Evolutionary conservation across 2,329 filamentous ascomycete genomes (phyloP).

Genomic region (Botryosphaeria dothidea): DNA sequence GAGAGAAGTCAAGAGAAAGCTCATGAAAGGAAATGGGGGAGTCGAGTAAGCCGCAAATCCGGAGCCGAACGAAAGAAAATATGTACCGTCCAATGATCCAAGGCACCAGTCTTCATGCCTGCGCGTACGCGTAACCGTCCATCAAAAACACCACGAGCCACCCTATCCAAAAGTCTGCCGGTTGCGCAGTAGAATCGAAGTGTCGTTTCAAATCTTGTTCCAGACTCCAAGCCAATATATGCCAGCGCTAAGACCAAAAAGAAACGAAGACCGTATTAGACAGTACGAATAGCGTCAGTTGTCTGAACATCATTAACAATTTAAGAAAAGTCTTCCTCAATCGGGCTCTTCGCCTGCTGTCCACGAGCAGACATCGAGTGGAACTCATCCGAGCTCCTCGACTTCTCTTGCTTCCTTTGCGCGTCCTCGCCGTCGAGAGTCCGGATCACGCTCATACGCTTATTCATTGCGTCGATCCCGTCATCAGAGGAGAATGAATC

Average conservation of each 20-base stretch:
- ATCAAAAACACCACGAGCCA: background rate
- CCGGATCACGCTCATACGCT: slow-evolving; percentile 12
- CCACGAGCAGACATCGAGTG: slow-evolving; percentile 41
- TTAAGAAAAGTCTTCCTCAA: slow-evolving; percentile 6
- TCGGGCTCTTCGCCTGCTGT: slow-evolving; percentile 23
- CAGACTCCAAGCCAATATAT: slow-evolving; percentile 16
- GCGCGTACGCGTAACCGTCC: slow-evolving; percentile 3
- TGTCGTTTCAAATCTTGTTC: slow-evolving; percentile 8
- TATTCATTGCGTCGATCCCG: slow-evolving; percentile 14
- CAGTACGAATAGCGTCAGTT: slow-evolving; percentile 3
- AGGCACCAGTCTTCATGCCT: background rate
- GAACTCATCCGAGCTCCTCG: slow-evolving; percentile 43
- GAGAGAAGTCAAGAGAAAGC: background rate
- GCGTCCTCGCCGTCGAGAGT: slow-evolving; percentile 25
- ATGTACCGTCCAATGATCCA: slow-evolving; percentile 10
- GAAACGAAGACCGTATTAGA: slow-evolving; percentile 9
- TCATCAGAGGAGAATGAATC: slow-evolving; percentile 35
- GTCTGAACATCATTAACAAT: slow-evolving; percentile 2
- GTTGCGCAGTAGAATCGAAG: slow-evolving; percentile 2
- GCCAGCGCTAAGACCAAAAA: slow-evolving; percentile 2
- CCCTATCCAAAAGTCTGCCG: background rate
- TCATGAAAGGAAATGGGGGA: background rate
- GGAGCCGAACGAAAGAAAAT: background rate
- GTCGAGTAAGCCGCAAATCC: background rate
- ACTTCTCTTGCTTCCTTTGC: slow-evolving; percentile 28